Conservation (phyloP, 2,329 filamentous ascomycete species). For the Epichloe coenophiala region DNA sequence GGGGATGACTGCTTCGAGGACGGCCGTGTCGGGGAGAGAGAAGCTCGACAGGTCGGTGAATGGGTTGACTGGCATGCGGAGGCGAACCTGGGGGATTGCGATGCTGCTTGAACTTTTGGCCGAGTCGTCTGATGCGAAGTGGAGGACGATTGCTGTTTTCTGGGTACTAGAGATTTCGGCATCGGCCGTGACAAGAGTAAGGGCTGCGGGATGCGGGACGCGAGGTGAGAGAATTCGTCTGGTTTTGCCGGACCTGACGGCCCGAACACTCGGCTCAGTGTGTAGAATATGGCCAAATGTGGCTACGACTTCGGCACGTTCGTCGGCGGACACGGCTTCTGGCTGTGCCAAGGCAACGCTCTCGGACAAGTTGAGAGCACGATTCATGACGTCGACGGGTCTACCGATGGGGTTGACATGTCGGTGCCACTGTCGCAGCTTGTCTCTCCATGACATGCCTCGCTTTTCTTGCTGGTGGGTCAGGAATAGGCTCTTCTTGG, state of each 20-base stretch:
- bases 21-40: slow-evolving; percentile 15
- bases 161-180: slow-evolving; percentile 12
- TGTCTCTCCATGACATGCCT: slow-evolving; percentile 23
- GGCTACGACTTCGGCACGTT: slow-evolving; percentile 18
- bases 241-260: slow-evolving; percentile 3
- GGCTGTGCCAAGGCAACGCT: background rate
- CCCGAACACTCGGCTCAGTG: slow-evolving; percentile 7
- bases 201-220: slow-evolving; percentile 32
- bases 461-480: slow-evolving; percentile 16
- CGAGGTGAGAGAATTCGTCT: slow-evolving; percentile 29
- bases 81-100: slow-evolving; percentile 11
- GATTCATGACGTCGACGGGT: background rate
- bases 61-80: slow-evolving; percentile 18
- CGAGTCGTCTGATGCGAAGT: slow-evolving; percentile 26
- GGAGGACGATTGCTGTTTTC: slow-evolving; percentile 27
- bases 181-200: slow-evolving; percentile 25
- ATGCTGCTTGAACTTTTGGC: background rate
- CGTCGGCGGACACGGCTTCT: background rate
- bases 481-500: slow-evolving; percentile 8
- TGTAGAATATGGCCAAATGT: slow-evolving; percentile 40
- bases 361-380: background rate
- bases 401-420: slow-evolving; percentile 11
- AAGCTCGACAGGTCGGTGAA: slow-evolving; percentile 16
- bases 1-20: slow-evolving; percentile 18
- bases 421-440: slow-evolving; percentile 18